Evolutionary conservation across 257 asterid genomes (phyloP), one percentile per base, ranked within the genome.

Genomic region (Parsonsia alboflavescens): DNA sequence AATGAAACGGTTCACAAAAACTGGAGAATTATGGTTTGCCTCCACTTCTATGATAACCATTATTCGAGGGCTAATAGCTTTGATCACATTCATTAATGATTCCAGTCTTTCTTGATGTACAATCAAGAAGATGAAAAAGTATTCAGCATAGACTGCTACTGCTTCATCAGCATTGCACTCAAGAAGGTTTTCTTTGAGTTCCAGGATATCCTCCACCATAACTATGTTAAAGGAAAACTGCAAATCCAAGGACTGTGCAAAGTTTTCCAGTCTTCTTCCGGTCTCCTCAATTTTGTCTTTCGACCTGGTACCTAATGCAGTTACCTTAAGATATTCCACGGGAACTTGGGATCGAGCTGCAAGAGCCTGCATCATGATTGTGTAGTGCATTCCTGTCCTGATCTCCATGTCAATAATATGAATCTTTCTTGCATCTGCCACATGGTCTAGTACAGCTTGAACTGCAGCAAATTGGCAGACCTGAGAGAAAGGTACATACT

Each of bases 291-390:
- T 67, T 10, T 79, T 82, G 30, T 68, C 62, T 57, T 63, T 80
- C 0, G 88, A 73, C 36, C 71, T 75, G 5, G 77, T 81, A 48
- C 89, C 89, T 0, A 89, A 44, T 36, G 91, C 89, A n/a, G 89
- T 91, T 59, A 89, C 72, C 87, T 79, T 89, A 30, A 89, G 85
- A 80, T 76, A 84, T 30, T 86, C 85, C 17, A 87, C 7, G 28
- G 79, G 82, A 68, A 44, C 26, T 46, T 68, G 79, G 11, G 28
- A 9, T 62, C 87, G 83, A 58, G 70, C 75, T 6, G 82, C 85
- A 5, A 91, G 85, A 49, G 89, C 96, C 70, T 91, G 97, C 93
- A 91, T 89, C 81, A 89, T 68, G 49, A 88, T 81, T 30, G 79
- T 83, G 80, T 79, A 80, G 0, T 89, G 93, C 70, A 85, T 68